Evolutionary conservation across 2,329 filamentous ascomycete species (phyloP), one percentile per base, ranked within the genome.

Genomic region (Macrophomina tecta): DNA sequence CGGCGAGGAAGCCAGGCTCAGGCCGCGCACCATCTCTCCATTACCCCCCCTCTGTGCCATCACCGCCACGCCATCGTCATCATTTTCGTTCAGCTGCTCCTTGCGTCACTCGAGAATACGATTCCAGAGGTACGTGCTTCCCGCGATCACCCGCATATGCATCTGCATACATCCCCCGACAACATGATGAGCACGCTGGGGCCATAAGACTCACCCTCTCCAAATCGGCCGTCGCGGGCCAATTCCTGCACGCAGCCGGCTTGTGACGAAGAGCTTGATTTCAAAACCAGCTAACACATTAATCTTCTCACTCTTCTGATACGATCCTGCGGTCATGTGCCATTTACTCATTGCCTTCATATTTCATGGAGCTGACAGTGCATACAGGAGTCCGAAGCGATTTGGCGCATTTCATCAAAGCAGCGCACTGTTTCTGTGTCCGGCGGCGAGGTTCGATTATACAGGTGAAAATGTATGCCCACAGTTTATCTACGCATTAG

Each of bases 281-380:
- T 52, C 45, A 45, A 61, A 61, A 66, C 64, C 64, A 66, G 55
- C 46, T 45, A 53, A 36, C 28, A 32, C n/a, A 8, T 60, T 12
- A 61, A 66, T 61, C 64, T 66, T 66, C 64, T 66, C 64, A 60
- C 23, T n/a, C 49, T 16, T 60, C 64, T 66, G 64, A 66, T 16
- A 8, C 16, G 6, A 7, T 62, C 5, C 32, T 5, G 38, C 18
- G 5, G n/a, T 28, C 3, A n/a, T 14, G 36, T 28, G 4, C 7
- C 5, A 30, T 61, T 40, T 16, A 28, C 32, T 36, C 12, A 28
- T 30, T 30, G 28, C 23, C 23, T 23, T 23, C 23, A 23, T 23
- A 23, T 23, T 23, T 23, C 23, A 23, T 23, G 23, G 23, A 23
- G 23, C 58, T 38, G n/a, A 40, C 58, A 28, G n/a, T 12, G 16